Conservation (phyloP, 257 asterid genomes). For the Catharanthus roseus region DNA sequence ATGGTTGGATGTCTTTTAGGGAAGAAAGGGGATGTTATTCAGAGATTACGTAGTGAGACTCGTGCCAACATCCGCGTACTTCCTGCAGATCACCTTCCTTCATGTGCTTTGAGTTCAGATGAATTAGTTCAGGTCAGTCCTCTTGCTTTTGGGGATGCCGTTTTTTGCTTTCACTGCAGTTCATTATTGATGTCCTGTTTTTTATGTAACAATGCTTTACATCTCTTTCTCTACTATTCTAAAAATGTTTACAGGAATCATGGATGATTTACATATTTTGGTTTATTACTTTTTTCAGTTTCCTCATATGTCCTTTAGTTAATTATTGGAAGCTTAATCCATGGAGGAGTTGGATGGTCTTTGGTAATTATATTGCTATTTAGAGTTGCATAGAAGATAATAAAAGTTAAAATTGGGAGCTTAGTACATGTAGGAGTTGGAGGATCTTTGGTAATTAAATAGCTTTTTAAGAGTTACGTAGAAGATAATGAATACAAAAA, state of each 20-base stretch:
- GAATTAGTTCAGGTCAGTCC: slow-evolving; percentile 66
- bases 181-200: background rate
- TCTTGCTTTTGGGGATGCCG: background rate
- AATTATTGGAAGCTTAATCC: too few relatives aligned
- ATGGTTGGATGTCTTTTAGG: slow-evolving; percentile 73
- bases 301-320: background rate
- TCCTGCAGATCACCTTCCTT: slow-evolving; percentile 59
- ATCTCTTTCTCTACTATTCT: too few relatives aligned
- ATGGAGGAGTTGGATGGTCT: too few relatives aligned
- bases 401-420: too few relatives aligned
- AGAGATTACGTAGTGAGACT: slow-evolving; percentile 68
- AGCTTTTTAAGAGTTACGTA: too few relatives aligned
- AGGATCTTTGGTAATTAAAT: too few relatives aligned
- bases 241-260: too few relatives aligned
- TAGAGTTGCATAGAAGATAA: too few relatives aligned
- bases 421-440: too few relatives aligned
- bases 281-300: background rate
- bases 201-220: background rate
- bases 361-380: too few relatives aligned
- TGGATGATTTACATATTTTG: background rate
- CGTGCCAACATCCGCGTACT: slow-evolving; percentile 79
- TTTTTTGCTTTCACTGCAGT: background rate
- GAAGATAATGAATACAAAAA: too few relatives aligned
- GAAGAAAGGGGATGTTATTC: slow-evolving; percentile 79
- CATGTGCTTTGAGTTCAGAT: slow-evolving; percentile 57